Evolutionary conservation across 176 grass and related monocot species (phyloP), one percentile per base, ranked within the genome.

Genomic region (Lolium perenne): DNA sequence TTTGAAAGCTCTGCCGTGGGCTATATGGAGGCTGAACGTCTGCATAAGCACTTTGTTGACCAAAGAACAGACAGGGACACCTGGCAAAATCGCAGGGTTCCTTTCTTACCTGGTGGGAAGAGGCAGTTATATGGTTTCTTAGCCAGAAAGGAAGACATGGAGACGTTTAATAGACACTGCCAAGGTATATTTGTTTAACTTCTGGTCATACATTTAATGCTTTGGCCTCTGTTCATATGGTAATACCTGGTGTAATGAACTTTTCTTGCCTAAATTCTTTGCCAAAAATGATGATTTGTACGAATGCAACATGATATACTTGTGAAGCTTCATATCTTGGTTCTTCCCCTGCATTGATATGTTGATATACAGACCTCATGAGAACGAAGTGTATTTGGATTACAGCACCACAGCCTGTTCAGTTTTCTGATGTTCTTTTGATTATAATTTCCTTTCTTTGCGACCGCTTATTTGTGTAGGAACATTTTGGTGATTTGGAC

Each of bases 121-220:
- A 84, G 97, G 16, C 97, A 94, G 17, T 80, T 99, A 38, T 96
- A 91, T 74, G 97, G 97, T 62, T 99, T 85, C 82, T 82, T 99
- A 76, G 94, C 97, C 74, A 60, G 26, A 50, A 96, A 91, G 87
- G 94, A 94, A 7, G 97, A 99, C 77, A 85, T 99, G 84, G 97
- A 99, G 25, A 35, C n/a, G 1, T 99, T 99, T 49, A 99, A 99
- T 70, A 83, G 65, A 6, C 94, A 97, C 54, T 93, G 83, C 64
- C 89, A 99, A 76, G 97, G 97, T 98, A 94, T 80, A 62, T 26
- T 26, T 45, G 10, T 64, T 59, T 86, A 79, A 59, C 38, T 69
- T 74, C 21, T 79, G 54, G 35, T 84, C 56, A 13, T 50, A 43
- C 21, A 57, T 13, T 58, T 78, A 80, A 29, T 76, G 32, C 1